Evolutionary conservation across 2,329 filamentous ascomycete species (phyloP).

Genomic region (Trichophyton simii): DNA sequence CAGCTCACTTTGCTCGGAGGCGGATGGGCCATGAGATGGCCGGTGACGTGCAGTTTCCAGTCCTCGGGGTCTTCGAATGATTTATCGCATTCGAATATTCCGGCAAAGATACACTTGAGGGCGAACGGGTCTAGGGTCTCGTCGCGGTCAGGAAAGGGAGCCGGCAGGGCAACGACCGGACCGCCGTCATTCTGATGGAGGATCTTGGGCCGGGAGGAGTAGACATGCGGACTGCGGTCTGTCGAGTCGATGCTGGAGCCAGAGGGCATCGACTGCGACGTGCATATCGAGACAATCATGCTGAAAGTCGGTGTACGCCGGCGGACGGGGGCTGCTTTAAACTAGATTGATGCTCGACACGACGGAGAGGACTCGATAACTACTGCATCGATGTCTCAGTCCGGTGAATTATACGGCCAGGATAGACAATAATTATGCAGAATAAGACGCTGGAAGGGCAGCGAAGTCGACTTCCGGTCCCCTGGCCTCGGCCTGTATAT

Average conservation of each 20-base stretch:
- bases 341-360: background rate
- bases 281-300: background rate
- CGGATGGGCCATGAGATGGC: conserved; percentile 32
- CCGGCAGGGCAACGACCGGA: background rate
- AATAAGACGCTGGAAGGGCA: background rate
- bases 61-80: conserved; percentile 26
- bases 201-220: background rate
- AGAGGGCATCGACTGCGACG: background rate
- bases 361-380: background rate
- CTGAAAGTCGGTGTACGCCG: background rate
- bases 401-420: background rate
- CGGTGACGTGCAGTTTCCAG: conserved; percentile 35
- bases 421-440: background rate
- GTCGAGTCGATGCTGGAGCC: background rate
- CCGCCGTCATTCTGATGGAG: conserved; percentile 1
- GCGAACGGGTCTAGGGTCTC: background rate
- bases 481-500: background rate
- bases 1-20: conserved; percentile 32
- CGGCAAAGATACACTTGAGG: conserved; percentile 29
- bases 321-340: background rate
- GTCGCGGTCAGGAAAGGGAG: background rate
- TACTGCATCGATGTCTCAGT: background rate
- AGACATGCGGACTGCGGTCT: background rate
- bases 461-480: background rate
- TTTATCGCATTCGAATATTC: conserved; percentile 32